Evolutionary conservation across 2,329 filamentous ascomycete species (phyloP).

Genomic region (Aspergillus fumigatiaffinis): DNA sequence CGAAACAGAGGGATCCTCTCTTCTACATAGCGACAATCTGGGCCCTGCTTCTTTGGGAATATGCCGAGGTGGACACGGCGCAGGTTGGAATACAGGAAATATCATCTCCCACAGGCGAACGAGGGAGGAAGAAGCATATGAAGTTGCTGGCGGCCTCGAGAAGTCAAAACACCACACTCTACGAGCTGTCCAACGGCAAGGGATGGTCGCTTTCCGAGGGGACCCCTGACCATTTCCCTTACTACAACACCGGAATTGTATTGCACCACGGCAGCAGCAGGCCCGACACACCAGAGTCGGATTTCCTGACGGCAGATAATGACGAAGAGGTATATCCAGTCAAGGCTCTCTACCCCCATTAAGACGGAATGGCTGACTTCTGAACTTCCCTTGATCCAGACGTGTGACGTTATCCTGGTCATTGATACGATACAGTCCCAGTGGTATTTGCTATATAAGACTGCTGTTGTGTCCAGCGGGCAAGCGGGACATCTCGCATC

Average conservation of each 20-base stretch:
- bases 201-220: neutral
- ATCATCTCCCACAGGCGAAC: neutral
- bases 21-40: neutral
- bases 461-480: no score
- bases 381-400: no score
- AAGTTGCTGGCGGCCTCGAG: neutral
- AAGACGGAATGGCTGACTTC: no score
- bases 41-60: neutral
- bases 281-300: no score
- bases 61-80: neutral
- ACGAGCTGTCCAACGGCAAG: neutral
- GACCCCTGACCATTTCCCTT: neutral
- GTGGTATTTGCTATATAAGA: no score
- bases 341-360: no score
- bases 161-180: neutral
- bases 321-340: no score
- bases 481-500: no score
- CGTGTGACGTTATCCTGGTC: no score
- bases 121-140: neutral
- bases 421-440: no score
- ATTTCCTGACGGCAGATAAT: no score
- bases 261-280: neutral
- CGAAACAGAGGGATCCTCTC: neutral
- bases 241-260: neutral
- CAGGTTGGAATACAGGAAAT: neutral